phyloP scores from a whole-genome alignment of 345 rosid species.

The Bruguiera parviflora region DNA sequence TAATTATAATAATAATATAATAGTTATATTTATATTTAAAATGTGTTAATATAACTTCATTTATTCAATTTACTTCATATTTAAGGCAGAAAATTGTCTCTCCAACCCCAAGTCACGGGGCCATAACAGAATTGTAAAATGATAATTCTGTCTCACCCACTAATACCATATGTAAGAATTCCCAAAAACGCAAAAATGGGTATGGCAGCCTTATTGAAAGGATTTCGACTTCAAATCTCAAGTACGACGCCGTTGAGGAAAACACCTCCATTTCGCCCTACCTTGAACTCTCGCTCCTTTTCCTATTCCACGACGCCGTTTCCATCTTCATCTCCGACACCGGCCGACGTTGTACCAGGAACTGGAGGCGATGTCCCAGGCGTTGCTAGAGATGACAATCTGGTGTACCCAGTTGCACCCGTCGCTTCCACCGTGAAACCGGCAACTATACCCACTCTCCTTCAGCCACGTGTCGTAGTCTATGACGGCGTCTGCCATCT shows the following conservation, averaged over 20 bases:
- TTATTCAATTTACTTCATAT: no score
- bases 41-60: no score
- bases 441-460: conserved; percentile 35
- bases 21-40: no score
- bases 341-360: conserved; percentile 27
- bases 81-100: no score
- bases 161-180: no score
- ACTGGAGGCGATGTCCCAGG: conserved; percentile 36
- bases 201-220: neutral
- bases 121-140: no score
- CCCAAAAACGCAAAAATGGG: neutral
- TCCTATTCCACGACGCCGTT: conserved; percentile 8
- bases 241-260: neutral
- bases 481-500: conserved; percentile 97
- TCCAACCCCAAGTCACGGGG: no score
- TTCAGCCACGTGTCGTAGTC: conserved; percentile 89
- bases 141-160: no score
- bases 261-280: neutral
- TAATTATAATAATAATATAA: no score
- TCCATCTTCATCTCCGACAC: conserved; percentile 16
- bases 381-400: conserved; percentile 31
- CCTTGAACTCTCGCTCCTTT: neutral
- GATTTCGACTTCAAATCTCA: neutral
- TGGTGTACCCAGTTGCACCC: conserved; percentile 26
- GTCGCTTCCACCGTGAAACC: conserved; percentile 34